Evolutionary conservation across 176 grass and related monocot species (phyloP).

Genomic region (Oryza australiensis): DNA sequence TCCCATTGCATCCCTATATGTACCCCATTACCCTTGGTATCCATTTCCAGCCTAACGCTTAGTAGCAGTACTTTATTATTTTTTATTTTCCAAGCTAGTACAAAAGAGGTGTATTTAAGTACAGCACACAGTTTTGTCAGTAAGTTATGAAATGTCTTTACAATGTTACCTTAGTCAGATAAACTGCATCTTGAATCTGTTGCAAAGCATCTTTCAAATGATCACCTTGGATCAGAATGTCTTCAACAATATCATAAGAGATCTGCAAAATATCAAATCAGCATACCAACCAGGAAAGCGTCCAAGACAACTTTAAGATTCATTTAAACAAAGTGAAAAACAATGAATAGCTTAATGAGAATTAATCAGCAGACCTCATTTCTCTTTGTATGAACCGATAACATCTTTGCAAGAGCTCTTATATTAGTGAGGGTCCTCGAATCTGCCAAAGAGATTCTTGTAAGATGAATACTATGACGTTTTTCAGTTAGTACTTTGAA

Average conservation of each 20-base stretch:
- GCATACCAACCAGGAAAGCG: slow-evolving; percentile 13
- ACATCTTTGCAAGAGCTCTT: slow-evolving; percentile 72
- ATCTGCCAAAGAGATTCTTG: slow-evolving; percentile 51
- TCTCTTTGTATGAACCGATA: slow-evolving; percentile 57
- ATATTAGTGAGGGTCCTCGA: slow-evolving; percentile 72
- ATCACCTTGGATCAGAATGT: slow-evolving; percentile 76
- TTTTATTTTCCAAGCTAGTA: background rate
- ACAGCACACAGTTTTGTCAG: background rate
- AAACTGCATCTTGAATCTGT: slow-evolving; percentile 72
- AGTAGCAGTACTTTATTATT: background rate
- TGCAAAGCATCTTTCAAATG: slow-evolving; percentile 75
- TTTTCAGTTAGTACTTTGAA: background rate
- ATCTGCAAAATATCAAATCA: slow-evolving; percentile 54
- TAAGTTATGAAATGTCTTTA: background rate
- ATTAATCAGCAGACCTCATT: slow-evolving; percentile 49
- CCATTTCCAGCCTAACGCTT: background rate
- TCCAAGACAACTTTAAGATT: background rate
- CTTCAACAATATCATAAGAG: slow-evolving; percentile 73
- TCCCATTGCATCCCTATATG: background rate
- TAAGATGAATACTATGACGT: slow-evolving; percentile 12
- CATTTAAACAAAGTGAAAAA: background rate
- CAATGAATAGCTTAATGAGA: background rate
- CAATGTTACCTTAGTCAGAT: slow-evolving; percentile 70
- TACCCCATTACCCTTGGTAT: background rate
- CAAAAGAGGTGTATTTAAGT: background rate